Evolutionary conservation across 116 monocot species (phyloP), one percentile per base, ranked within the genome.

Genomic region (Thalassia testudinum): DNA sequence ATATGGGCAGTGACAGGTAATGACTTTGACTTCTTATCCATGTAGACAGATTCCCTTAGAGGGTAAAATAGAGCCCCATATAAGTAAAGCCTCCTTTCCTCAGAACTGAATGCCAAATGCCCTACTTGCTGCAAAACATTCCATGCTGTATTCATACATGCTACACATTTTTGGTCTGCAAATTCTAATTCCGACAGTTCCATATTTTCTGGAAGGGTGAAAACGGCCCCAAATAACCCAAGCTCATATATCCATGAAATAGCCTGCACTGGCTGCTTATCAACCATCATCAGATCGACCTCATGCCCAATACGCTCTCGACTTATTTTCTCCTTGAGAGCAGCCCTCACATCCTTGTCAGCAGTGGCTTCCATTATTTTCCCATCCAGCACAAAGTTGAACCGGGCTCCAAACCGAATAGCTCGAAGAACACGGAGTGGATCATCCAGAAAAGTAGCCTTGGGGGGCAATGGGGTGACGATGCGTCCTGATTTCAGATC

Each of bases 331-430:
- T 67, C 67, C 19, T 64, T 70, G 49, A 97, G 68, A 34, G 88
- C 85, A 60, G 71, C 55, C 60, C 62, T 84, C 48, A 97, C 95
- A 50, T 88, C 78, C 34, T 70, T 78, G 63, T 89, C 77, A 26
- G 82, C 76, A 56, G 85, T 89, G 63, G 95, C 89, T 37, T 58
- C 47, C 47, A 85, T 78, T 24, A 97, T 58, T 24, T 79, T 77
- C 75, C 79, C 82, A 73, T 70, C 79, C 61, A 97, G 61, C 47
- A 50, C 53, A 82, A 97, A 97, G 23, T 56, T 70, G 67, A 97
- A 97, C 61, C 95, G 88, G 54, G 95, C 81, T 74, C 95, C 95
- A 77, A 97, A 97, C 28, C 95, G 85, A 69, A 97, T 83, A 54
- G 95, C 95, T 68, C 95, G 73, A 48, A 97, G 76, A 70, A 97